phyloP scores from a whole-genome alignment of 1,139 yeast species.

The Martiniozyma asiatica region DNA sequence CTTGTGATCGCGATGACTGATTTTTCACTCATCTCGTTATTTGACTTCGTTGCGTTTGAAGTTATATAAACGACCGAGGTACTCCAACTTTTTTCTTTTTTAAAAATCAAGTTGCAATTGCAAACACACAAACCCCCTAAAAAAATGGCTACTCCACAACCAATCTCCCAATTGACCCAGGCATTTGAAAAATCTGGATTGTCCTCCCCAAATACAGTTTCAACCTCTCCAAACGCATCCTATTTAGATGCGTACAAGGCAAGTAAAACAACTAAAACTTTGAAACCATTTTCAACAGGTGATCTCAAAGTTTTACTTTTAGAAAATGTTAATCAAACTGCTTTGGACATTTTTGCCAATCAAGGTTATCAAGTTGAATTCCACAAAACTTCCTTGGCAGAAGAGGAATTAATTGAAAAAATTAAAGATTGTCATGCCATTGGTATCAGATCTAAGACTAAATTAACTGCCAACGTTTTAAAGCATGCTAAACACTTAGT shows the following conservation, averaged over 20 bases:
- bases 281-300: constrained; percentile 83
- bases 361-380: constrained; percentile 98
- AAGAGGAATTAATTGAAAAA: constrained; percentile 89
- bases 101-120: too few species aligned
- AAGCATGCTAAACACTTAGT: constrained; percentile 82
- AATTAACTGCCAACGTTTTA: constrained; percentile 66
- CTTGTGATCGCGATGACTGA: too few species aligned
- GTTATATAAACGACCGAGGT: too few species aligned
- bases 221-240: constrained; percentile 59
- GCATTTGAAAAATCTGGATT: constrained; percentile 45
- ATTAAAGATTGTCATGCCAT: constrained; percentile 90
- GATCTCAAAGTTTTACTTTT: constrained; percentile 83
- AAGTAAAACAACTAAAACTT: constrained; percentile 46
- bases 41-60: too few species aligned
- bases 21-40: too few species aligned
- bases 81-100: too few species aligned
- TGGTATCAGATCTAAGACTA: constrained; percentile 96
- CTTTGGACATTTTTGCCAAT: constrained; percentile 66
- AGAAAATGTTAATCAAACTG: constrained; percentile 90
- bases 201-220: constrained; percentile 42
- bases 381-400: constrained; percentile 79
- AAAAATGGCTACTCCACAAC: constrained; percentile 56
- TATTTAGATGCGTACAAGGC: constrained; percentile 38
- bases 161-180: constrained; percentile 42
- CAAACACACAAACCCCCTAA: too few species aligned